Conservation (phyloP, 768 basidiomycete species). For the Epithele typhae region DNA sequence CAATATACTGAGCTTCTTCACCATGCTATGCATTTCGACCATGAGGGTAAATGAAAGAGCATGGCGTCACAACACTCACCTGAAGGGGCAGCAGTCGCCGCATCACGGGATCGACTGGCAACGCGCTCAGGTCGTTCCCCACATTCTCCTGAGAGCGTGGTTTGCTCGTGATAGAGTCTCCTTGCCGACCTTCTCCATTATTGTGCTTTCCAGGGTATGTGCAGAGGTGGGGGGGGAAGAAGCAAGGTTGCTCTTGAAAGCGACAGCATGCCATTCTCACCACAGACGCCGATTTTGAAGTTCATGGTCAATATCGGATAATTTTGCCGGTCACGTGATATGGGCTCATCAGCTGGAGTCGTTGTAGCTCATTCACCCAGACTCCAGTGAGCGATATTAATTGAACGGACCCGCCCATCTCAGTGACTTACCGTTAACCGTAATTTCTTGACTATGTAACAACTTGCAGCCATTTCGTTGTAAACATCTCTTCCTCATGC, state of each 20-base stretch:
- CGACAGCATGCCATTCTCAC: slow-evolving; percentile 1
- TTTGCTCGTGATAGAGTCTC: background rate
- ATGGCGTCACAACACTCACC: background rate
- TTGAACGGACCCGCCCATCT: no score
- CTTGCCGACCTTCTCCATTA: background rate
- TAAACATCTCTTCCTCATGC: no score
- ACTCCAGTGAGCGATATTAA: no score
- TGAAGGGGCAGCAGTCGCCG: background rate
- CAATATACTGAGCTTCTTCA: slow-evolving; percentile 37
- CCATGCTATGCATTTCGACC: background rate
- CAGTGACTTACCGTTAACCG: no score
- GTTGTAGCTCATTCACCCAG: no score
- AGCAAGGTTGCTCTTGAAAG: background rate
- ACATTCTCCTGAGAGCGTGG: background rate
- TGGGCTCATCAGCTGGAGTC: no score
- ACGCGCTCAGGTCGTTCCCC: background rate
- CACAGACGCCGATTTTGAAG: slow-evolving; percentile 13
- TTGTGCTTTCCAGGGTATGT: background rate
- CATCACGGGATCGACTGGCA: no score
- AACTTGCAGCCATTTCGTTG: no score
- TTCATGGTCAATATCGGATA: slow-evolving; percentile 10
- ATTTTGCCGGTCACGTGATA: no score
- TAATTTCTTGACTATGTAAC: no score
- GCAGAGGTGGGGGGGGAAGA: background rate
- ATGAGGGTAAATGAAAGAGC: background rate